Evolutionary conservation across 129 eudicot genomes (phyloP).

Genomic region (Artemisia annua): DNA sequence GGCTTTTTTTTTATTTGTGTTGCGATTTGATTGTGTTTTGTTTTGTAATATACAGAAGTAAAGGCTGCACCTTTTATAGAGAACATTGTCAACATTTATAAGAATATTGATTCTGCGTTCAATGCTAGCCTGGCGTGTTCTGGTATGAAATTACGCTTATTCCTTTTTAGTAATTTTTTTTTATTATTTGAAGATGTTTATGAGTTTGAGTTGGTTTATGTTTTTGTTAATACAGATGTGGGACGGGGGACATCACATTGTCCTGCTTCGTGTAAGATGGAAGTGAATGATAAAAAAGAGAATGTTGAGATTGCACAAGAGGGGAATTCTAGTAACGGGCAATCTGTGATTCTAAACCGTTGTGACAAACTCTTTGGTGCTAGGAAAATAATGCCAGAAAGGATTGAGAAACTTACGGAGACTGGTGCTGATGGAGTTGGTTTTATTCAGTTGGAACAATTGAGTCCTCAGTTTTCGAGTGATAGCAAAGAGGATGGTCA

Average conservation of each 20-base stretch:
- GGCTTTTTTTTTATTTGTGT: background rate
- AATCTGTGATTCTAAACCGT: conserved; percentile 13
- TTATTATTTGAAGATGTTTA: background rate
- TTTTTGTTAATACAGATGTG: conserved; percentile 22
- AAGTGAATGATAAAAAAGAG: conserved; percentile 23
- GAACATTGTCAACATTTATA: conserved; percentile 56
- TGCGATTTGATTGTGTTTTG: background rate
- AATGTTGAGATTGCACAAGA: conserved; percentile 27
- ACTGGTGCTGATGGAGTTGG: conserved; percentile 29
- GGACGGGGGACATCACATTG: background rate
- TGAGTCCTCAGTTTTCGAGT: conserved; percentile 49
- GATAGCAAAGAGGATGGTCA: conserved; percentile 40
- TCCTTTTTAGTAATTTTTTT: background rate
- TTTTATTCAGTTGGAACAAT: conserved; percentile 40
- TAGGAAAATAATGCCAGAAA: conserved; percentile 16
- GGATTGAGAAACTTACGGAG: conserved; percentile 10
- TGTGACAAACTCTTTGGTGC: conserved; percentile 2
- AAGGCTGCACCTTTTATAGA: conserved; percentile 68
- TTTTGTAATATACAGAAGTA: conserved; percentile 44
- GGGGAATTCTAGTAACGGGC: conserved; percentile 40
- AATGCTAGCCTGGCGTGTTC: conserved; percentile 37
- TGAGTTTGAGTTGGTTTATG: background rate
- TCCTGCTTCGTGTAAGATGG: conserved; percentile 8
- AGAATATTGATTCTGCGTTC: conserved; percentile 60
- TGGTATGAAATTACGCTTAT: conserved; percentile 32